A percentile compares a stretch with the other conserved stretches of the same genome.
These are phyloP conservation scores for Sicyos baderoa DNA, from an alignment of 306 rosid species.

Conservation along the genomic window DNA sequence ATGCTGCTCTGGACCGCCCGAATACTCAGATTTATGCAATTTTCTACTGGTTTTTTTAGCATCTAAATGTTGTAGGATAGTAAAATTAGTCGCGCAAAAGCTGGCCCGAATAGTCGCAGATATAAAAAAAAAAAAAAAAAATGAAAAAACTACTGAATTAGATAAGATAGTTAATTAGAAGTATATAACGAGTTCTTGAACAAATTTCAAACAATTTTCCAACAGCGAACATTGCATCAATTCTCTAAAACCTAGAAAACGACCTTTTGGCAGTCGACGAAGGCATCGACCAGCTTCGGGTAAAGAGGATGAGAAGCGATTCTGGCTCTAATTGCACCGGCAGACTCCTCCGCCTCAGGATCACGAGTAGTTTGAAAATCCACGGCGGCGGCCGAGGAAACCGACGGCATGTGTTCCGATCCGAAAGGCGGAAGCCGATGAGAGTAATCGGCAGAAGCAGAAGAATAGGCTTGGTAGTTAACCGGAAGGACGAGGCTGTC, in stretches of 20 bases:
- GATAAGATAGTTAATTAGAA: neutral
- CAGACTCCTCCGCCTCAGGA: slow-evolving; percentile 24
- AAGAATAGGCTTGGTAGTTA: slow-evolving; percentile 17
- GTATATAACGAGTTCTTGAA: neutral
- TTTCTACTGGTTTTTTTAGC: no score
- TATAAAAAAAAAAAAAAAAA: no score
- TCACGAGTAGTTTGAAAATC: slow-evolving; percentile 23
- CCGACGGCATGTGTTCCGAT: slow-evolving; percentile 26
- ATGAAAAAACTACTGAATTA: no score
- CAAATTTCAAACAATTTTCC: neutral
- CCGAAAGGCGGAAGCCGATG: slow-evolving; percentile 22
- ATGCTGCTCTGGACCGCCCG: no score
- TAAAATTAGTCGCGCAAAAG: no score
- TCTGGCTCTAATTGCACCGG: slow-evolving; percentile 31
- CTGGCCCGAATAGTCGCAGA: no score
- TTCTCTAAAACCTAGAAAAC: neutral
- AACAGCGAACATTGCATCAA: neutral
- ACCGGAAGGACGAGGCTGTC: slow-evolving; percentile 5
- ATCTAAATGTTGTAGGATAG: no score
- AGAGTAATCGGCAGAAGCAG: slow-evolving; percentile 7
- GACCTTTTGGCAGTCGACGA: slow-evolving; percentile 74
- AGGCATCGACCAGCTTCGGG: slow-evolving; percentile 53
- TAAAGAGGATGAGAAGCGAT: slow-evolving; percentile 73
- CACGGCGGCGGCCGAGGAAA: slow-evolving; percentile 22
- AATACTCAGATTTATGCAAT: neutral